Conservation (phyloP, 2,329 filamentous ascomycete genomes). For the Mycosphaerella sp. region DNA sequence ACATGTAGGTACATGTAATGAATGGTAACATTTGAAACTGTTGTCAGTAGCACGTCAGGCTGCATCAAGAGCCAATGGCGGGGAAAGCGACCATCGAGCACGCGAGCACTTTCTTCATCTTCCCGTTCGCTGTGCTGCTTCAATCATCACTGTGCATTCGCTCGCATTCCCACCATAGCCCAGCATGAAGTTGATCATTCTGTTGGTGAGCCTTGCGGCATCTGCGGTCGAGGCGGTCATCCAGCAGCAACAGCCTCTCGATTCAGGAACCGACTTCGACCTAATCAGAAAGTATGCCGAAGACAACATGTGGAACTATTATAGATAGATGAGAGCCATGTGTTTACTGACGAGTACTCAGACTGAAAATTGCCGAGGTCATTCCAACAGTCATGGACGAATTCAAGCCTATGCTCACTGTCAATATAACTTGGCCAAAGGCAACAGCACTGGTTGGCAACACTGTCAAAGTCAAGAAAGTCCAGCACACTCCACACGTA, state of each 20-base stretch:
- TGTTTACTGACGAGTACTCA: slow-evolving; percentile 3
- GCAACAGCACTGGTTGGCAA: slow-evolving; percentile 49
- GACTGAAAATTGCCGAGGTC: slow-evolving; percentile 29
- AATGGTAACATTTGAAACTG: neutral
- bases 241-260: slow-evolving; percentile 7
- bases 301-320: too few species aligned
- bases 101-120: slow-evolving; percentile 16
- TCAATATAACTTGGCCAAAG: slow-evolving; percentile 45
- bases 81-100: slow-evolving; percentile 10
- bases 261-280: slow-evolving; percentile 9
- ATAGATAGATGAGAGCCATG: too few species aligned
- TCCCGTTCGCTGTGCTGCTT: neutral
- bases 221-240: neutral
- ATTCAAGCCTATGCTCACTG: slow-evolving; percentile 49
- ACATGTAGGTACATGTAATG: neutral
- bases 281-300: slow-evolving; percentile 19
- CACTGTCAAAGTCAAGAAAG: slow-evolving; percentile 41
- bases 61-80: slow-evolving; percentile 12
- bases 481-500: slow-evolving; percentile 40
- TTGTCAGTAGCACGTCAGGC: slow-evolving; percentile 12
- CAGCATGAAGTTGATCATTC: neutral
- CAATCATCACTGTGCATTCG: neutral
- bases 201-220: neutral
- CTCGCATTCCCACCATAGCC: neutral
- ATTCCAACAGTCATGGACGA: slow-evolving; percentile 49